Base-by-base conservation (phyloP, 495 filamentous ascomycete species). In the Thermothielavioides terrestris region DNA sequence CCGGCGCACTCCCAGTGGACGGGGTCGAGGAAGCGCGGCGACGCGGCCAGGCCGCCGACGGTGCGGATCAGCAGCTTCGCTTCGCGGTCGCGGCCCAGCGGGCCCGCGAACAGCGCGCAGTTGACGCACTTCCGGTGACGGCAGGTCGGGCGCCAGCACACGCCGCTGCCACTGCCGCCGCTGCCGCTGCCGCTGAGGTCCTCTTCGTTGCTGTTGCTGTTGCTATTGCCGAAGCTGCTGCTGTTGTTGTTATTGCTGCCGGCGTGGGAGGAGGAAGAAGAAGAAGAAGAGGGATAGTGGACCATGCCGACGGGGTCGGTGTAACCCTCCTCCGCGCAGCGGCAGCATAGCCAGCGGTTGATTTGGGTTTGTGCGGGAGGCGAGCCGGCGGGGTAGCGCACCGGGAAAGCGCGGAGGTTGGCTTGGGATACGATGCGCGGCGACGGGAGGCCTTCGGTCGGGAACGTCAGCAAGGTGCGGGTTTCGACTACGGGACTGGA, bases 321-420 rank as follows among this genome's bases (percentile, higher is more conserved):
- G 31, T 60, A 52, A 7, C 52, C 59, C 14, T 18, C 18, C 11
- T 48, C 34, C 0, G 54, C 61, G 44, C 61, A 64, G 12, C 25
- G 42, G 43, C 61, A 64, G 35, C 61, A 64, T 11, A 59, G 54
- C 61, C 61, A 64, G 11, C 61, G 35, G 45, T 64, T 62, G 4
- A 51, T 47, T 27, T 64, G 48, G 2, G 50, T 48, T 2, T 56
- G 39, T 14, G 31, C 12, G 1, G 50, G 38, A 7, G 37, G 22
- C 15, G 11, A 18, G 23, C 17, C 26, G 20, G 18, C 11, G 0
- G 28, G 27, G 31, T 49, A 42, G 7, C 51, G 50, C 17, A 59
- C 49, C 14, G 47, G 47, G 21, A 47, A 51, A 14, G 40, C 25
- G 17, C 38, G 22, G 23, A 45, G 20, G 18, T n/a, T n/a, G 23